Conservation (phyloP, 2,329 filamentous ascomycete species). For the Botrytis squamosa region DNA sequence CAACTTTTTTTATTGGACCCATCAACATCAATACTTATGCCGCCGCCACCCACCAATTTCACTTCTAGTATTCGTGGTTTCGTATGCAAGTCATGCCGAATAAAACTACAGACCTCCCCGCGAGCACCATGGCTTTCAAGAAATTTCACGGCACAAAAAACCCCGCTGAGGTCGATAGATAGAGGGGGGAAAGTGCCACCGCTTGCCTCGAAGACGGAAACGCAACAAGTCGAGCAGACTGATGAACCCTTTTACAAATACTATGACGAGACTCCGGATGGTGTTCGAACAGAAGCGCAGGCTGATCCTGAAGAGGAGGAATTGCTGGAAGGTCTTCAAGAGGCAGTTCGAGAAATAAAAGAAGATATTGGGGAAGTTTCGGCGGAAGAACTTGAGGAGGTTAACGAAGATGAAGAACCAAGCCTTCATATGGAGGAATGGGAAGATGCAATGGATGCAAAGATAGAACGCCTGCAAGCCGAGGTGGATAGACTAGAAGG, state of each 20-base stretch:
- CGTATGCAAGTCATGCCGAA: slow-evolving; percentile 39
- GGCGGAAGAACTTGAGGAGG: slow-evolving; percentile 20
- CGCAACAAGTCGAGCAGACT: slow-evolving; percentile 11
- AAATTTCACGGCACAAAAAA: slow-evolving; percentile 26
- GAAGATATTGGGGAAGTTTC: slow-evolving; percentile 19
- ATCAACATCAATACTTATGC: slow-evolving; percentile 36
- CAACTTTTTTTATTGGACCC: slow-evolving; percentile 19
- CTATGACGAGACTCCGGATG: slow-evolving; percentile 36
- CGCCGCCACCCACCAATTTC: slow-evolving; percentile 33
- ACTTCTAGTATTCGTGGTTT: slow-evolving; percentile 35
- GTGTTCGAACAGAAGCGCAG: slow-evolving; percentile 31
- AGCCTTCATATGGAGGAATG: slow-evolving; percentile 20
- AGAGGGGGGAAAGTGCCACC: not conserved
- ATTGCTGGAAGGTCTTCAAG: slow-evolving; percentile 17
- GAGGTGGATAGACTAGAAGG: slow-evolving; percentile 22
- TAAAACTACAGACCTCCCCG: slow-evolving; percentile 31
- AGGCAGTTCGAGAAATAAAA: slow-evolving; percentile 19
- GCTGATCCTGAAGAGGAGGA: slow-evolving; percentile 28
- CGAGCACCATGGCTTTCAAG: slow-evolving; percentile 31
- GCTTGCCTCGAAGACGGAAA: not conserved
- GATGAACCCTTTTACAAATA: slow-evolving; percentile 27
- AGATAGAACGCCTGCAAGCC: slow-evolving; percentile 16
- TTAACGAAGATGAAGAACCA: slow-evolving; percentile 23
- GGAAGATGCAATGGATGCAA: slow-evolving; percentile 18
- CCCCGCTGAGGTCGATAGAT: slow-evolving; percentile 16